These are phyloP conservation scores for Apocynum venetum DNA, from an alignment of 257 asterid genomes.

Conservation along the genomic window DNA sequence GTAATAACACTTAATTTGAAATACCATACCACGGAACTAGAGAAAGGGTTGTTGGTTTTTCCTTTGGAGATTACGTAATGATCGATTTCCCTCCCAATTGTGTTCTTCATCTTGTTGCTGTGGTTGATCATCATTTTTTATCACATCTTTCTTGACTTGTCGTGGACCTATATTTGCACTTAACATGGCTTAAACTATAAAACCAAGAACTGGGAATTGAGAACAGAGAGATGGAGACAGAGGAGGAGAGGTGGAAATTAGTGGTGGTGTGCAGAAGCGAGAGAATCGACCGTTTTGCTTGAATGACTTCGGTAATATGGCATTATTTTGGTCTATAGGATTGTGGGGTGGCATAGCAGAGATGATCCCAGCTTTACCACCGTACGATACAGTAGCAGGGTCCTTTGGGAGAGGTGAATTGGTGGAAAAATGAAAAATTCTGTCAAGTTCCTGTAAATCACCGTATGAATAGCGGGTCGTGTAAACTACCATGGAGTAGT, in stretches of 20 bases:
- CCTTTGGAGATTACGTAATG: conserved; percentile 3
- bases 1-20: neutral
- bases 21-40: conserved; percentile 9
- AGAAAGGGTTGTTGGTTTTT: neutral
- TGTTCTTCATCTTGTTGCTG: neutral
- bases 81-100: neutral
- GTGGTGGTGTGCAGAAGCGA: neutral
- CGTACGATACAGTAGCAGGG: too few relatives aligned
- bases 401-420: too few relatives aligned
- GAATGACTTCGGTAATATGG: neutral
- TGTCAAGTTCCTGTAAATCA: too few relatives aligned
- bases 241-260: neutral
- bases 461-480: too few relatives aligned
- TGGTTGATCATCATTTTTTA: neutral
- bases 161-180: too few relatives aligned
- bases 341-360: neutral
- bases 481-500: too few relatives aligned
- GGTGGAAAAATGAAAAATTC: too few relatives aligned
- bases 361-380: neutral
- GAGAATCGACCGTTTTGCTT: neutral
- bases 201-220: too few relatives aligned
- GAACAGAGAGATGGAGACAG: neutral
- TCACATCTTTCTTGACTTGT: neutral
- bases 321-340: neutral
- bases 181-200: too few relatives aligned